Evolutionary conservation across 805 yeast genomes (phyloP).

Genomic region (Kurtzmaniella cleridarum): DNA sequence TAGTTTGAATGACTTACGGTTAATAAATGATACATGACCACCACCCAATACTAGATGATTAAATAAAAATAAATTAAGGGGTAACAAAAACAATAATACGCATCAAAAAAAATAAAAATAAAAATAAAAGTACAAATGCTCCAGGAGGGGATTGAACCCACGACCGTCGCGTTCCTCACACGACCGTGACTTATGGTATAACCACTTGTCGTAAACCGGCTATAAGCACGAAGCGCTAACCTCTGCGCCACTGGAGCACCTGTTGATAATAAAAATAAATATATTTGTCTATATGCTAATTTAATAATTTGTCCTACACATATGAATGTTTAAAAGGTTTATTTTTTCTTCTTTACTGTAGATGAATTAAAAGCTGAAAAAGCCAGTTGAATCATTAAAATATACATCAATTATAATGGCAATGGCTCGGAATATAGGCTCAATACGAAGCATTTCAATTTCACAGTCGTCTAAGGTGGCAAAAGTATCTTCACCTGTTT

Average conservation of each 20-base stretch:
- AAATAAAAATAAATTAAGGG: too few species aligned
- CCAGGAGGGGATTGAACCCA: constrained; percentile 52
- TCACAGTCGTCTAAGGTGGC: constrained; percentile 1
- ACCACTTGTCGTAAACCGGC: constrained; percentile 41
- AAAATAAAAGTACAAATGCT: constrained; percentile 37
- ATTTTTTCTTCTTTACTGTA: too few species aligned
- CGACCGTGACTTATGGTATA: constrained; percentile 46
- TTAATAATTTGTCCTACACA: too few species aligned
- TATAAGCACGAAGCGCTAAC: constrained; percentile 53
- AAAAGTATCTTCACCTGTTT: constrained; percentile 1
- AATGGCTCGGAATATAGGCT: not conserved
- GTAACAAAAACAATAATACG: too few species aligned
- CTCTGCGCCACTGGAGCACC: constrained; percentile 48
- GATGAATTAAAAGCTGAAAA: too few species aligned
- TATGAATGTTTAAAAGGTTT: too few species aligned
- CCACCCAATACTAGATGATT: too few species aligned
- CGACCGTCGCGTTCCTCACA: constrained; percentile 54
- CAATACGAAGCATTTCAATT: not conserved
- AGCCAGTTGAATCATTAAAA: too few species aligned
- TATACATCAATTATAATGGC: too few species aligned
- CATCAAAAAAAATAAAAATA: constrained; percentile 15
- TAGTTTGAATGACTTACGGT: too few species aligned
- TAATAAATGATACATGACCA: too few species aligned
- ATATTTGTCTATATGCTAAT: too few species aligned
- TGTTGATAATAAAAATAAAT: not conserved